Evolutionary conservation across 2,329 filamentous ascomycete genomes (phyloP).

Genomic region (Fusarium tjaetaba): DNA sequence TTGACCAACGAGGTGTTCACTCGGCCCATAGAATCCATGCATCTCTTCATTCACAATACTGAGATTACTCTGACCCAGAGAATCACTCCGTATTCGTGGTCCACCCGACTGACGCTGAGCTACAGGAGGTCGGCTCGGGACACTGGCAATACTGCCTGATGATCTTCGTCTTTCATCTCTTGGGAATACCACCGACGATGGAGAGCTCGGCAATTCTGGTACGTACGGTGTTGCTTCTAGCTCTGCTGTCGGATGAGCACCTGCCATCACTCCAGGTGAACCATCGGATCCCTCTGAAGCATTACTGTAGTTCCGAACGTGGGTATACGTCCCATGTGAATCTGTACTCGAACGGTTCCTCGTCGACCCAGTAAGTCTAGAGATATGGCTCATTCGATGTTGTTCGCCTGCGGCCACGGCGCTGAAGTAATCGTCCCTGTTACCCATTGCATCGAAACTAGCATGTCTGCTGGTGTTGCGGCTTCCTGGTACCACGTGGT

Average conservation of each 20-base stretch:
- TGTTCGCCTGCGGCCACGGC: not conserved
- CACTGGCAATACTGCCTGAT: slow-evolving; percentile 34
- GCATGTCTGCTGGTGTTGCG: slow-evolving; percentile 41
- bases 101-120: slow-evolving; percentile 44
- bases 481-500: slow-evolving; percentile 39
- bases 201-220: slow-evolving; percentile 51
- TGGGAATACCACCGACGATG: slow-evolving; percentile 30
- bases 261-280: slow-evolving; percentile 41
- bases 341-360: slow-evolving; percentile 50
- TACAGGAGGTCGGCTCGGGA: slow-evolving; percentile 37
- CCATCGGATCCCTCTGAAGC: slow-evolving; percentile 55
- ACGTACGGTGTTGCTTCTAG: slow-evolving; percentile 50
- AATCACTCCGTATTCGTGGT: slow-evolving; percentile 39
- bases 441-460: slow-evolving; percentile 44
- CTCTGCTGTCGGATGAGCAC: slow-evolving; percentile 42
- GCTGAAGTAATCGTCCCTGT: slow-evolving; percentile 46
- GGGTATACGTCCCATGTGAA: slow-evolving; percentile 50
- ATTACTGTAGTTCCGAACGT: slow-evolving; percentile 56
- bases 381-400: slow-evolving; percentile 34
- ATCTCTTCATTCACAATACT: slow-evolving; percentile 56
- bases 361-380: slow-evolving; percentile 34
- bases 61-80: slow-evolving; percentile 35
- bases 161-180: slow-evolving; percentile 44
- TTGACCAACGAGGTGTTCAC: slow-evolving; percentile 53
- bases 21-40: slow-evolving; percentile 60